Evolutionary conservation across 208 protist species (phyloP).

Genomic region (Leishmania tarentolae): DNA sequence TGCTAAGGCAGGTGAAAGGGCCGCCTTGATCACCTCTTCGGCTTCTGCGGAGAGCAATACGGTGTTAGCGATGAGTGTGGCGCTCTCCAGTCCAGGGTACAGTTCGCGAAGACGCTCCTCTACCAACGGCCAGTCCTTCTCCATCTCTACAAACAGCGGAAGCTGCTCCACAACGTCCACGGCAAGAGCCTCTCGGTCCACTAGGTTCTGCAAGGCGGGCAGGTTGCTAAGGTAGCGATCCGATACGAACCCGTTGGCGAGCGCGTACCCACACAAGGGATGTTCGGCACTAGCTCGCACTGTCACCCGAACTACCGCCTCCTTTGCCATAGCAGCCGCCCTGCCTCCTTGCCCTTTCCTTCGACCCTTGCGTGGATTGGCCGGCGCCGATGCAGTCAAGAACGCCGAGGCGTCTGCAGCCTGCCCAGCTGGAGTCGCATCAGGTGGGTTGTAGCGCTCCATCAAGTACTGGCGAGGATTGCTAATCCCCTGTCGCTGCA

Average conservation of each 20-base stretch:
- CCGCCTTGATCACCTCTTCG: conserved; percentile 30
- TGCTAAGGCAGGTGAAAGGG: conserved; percentile 25
- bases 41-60: conserved; percentile 43
- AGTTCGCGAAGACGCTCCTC: conserved; percentile 50
- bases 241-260: conserved; percentile 62
- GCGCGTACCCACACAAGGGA: conserved; percentile 62
- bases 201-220: conserved; percentile 51
- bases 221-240: conserved; percentile 62
- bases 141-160: conserved; percentile 54
- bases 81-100: conserved; percentile 51
- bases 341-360: conserved; percentile 29
- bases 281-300: conserved; percentile 45
- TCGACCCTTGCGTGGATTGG: conserved; percentile 17
- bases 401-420: neutral
- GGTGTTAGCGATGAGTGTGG: conserved; percentile 39
- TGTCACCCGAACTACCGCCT: conserved; percentile 1
- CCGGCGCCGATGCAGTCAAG: conserved; percentile 3
- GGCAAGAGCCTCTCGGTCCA: conserved; percentile 46
- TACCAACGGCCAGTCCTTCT: conserved; percentile 48
- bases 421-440: conserved; percentile 3
- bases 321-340: neutral
- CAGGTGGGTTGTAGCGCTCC: conserved; percentile 54
- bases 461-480: conserved; percentile 70
- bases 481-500: conserved; percentile 52
- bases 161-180: conserved; percentile 53